A percentile compares a stretch with the other conserved stretches of the same genome.
Evolutionary conservation across 169 alveolate species (phyloP).

Genomic region (Cryptosporidium tyzzeri): DNA sequence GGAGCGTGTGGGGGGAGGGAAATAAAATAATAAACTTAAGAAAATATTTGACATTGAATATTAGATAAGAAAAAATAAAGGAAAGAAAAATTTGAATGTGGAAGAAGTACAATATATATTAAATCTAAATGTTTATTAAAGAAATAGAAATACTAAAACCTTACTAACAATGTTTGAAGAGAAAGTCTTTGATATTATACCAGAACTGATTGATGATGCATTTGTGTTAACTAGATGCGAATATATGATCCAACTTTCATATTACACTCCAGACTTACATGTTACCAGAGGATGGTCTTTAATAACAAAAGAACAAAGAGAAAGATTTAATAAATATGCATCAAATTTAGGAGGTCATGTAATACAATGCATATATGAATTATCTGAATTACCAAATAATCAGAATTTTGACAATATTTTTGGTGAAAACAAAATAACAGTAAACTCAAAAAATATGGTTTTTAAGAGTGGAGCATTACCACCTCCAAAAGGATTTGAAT

Average conservation of each 20-base stretch:
- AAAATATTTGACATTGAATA: background rate
- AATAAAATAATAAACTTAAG: too few species aligned
- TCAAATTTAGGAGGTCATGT: conserved; percentile 68
- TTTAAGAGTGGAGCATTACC: conserved; percentile 72
- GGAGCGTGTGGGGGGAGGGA: too few species aligned
- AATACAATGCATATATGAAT: conserved; percentile 60
- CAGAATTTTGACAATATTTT: conserved; percentile 49
- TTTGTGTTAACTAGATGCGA: conserved; percentile 83
- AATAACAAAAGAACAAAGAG: conserved; percentile 79
- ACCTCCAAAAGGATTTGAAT: conserved; percentile 70
- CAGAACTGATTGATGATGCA: conserved; percentile 80
- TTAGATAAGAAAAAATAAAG: too few species aligned
- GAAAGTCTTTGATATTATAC: conserved; percentile 68
- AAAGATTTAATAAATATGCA: conserved; percentile 79
- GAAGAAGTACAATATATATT: too few species aligned
- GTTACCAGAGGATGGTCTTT: conserved; percentile 83
- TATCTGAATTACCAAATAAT: conserved; percentile 58
- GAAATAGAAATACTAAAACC: too few species aligned
- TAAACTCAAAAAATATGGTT: conserved; percentile 50
- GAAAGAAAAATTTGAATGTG: background rate
- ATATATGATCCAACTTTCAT: conserved; percentile 86
- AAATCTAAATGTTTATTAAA: background rate
- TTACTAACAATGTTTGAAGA: conserved; percentile 52
- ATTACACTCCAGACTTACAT: conserved; percentile 86
- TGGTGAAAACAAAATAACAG: conserved; percentile 26